Conservation (phyloP, 768 basidiomycete genomes). For the Suillus subaureus region DNA sequence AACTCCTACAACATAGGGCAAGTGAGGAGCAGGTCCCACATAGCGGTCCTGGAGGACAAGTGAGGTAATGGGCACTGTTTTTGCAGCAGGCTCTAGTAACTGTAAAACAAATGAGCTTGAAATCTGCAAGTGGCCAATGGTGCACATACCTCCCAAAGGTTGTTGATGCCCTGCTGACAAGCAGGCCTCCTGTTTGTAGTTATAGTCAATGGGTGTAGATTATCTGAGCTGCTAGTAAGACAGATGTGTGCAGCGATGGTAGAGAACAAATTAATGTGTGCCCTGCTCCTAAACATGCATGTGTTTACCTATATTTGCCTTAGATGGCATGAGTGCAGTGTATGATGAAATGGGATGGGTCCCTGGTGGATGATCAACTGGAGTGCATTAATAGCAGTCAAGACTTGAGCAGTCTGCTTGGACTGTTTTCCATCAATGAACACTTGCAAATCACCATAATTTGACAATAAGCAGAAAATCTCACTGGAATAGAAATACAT, state of each 20-base stretch:
- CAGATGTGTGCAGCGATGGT: too few species aligned
- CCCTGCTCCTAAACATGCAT: too few species aligned
- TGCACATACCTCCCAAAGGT: too few species aligned
- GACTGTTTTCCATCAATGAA: conserved; percentile 29
- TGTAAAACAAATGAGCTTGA: neutral
- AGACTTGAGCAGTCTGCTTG: conserved; percentile 29
- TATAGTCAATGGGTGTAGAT: too few species aligned
- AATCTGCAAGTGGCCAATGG: too few species aligned
- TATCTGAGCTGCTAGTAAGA: too few species aligned
- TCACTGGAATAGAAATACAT: conserved; percentile 8
- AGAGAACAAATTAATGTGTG: too few species aligned
- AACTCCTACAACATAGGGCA: neutral
- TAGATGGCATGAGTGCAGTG: too few species aligned
- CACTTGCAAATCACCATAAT: conserved; percentile 28
- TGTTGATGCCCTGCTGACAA: too few species aligned
- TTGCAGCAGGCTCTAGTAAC: neutral
- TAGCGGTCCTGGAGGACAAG: neutral
- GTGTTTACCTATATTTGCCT: too few species aligned
- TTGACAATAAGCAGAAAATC: too few species aligned
- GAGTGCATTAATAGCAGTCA: conserved; percentile 42
- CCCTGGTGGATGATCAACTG: conserved; percentile 53
- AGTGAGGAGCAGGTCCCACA: neutral
- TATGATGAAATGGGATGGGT: conserved; percentile 21
- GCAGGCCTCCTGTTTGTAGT: too few species aligned
- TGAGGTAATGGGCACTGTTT: neutral